Evolutionary conservation across 371 early-diverging fungal species (phyloP).

Genomic region (Mortierella sp.): DNA sequence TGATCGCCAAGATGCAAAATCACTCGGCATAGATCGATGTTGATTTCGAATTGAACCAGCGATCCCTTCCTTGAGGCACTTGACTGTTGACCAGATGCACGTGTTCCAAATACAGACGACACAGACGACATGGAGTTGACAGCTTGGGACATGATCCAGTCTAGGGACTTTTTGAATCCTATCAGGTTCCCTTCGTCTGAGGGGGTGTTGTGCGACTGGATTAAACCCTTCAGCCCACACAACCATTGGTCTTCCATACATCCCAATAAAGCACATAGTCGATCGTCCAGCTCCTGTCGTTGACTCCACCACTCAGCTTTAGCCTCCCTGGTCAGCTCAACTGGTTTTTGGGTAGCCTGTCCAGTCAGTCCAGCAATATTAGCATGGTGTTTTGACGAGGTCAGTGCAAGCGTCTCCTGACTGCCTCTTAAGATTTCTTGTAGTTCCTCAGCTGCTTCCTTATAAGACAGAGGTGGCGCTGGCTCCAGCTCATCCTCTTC

Average conservation of each 20-base stretch:
- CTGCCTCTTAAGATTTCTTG: slow-evolving; percentile 70
- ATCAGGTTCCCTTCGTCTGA: slow-evolving; percentile 26
- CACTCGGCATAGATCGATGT: slow-evolving; percentile 66
- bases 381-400: slow-evolving; percentile 14
- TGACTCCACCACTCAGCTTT: slow-evolving; percentile 85
- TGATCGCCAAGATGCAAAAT: slow-evolving; percentile 68
- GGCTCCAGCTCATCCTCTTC: not conserved
- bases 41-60: slow-evolving; percentile 57
- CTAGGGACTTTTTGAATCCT: slow-evolving; percentile 34
- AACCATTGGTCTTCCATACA: slow-evolving; percentile 84
- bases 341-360: slow-evolving; percentile 16
- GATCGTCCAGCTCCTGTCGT: slow-evolving; percentile 75
- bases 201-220: slow-evolving; percentile 44
- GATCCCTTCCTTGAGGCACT: slow-evolving; percentile 1
- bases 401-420: slow-evolving; percentile 58
- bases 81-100: not conserved
- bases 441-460: slow-evolving; percentile 60
- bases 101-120: not conserved
- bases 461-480: slow-evolving; percentile 41
- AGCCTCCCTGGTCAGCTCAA: slow-evolving; percentile 62
- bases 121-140: slow-evolving; percentile 21
- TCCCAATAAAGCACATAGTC: slow-evolving; percentile 69
- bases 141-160: slow-evolving; percentile 37
- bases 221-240: slow-evolving; percentile 78
- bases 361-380: not conserved